Evolutionary conservation across 768 basidiomycete genomes (phyloP).

Genomic region (Termitomyces sp.): DNA sequence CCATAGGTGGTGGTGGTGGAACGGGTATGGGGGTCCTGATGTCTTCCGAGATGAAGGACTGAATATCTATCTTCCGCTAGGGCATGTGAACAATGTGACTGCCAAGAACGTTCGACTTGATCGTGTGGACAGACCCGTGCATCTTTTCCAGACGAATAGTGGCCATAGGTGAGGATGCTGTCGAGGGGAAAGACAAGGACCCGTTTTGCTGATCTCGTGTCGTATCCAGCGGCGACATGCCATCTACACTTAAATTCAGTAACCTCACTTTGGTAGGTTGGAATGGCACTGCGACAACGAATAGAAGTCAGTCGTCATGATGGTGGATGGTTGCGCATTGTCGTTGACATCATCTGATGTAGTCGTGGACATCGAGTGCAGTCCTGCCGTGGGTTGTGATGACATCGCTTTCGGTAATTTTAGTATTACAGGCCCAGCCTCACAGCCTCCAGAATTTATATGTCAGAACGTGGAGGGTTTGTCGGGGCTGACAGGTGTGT

Average conservation of each 20-base stretch:
- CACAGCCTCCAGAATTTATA: conserved; percentile 30
- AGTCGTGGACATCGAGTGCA: conserved; percentile 51
- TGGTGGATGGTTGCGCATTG: not conserved
- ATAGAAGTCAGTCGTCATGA: conserved; percentile 24
- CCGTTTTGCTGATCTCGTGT: not conserved
- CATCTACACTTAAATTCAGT: conserved; percentile 42
- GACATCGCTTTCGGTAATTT: conserved; percentile 37
- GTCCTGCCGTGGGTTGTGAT: conserved; percentile 39
- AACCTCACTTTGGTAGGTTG: conserved; percentile 32
- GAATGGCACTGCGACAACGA: conserved; percentile 28
- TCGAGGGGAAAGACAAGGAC: not conserved
- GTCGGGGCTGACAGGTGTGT: conserved; percentile 28
- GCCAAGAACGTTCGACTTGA: conserved; percentile 39
- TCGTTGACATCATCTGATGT: conserved; percentile 1
- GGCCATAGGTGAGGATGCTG: conserved; percentile 32
- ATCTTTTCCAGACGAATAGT: conserved; percentile 48
- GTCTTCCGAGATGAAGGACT: not conserved
- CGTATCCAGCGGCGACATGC: conserved; percentile 39
- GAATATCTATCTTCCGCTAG: conserved; percentile 21
- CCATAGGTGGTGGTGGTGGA: conserved; percentile 53
- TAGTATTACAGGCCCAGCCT: conserved; percentile 30
- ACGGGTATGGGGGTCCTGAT: conserved; percentile 25
- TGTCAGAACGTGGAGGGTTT: conserved; percentile 42
- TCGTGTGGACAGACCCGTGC: conserved; percentile 38
- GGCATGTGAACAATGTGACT: conserved; percentile 38